Conservation (phyloP, 805 yeast species). For the Zygosaccharomyces bailii region DNA sequence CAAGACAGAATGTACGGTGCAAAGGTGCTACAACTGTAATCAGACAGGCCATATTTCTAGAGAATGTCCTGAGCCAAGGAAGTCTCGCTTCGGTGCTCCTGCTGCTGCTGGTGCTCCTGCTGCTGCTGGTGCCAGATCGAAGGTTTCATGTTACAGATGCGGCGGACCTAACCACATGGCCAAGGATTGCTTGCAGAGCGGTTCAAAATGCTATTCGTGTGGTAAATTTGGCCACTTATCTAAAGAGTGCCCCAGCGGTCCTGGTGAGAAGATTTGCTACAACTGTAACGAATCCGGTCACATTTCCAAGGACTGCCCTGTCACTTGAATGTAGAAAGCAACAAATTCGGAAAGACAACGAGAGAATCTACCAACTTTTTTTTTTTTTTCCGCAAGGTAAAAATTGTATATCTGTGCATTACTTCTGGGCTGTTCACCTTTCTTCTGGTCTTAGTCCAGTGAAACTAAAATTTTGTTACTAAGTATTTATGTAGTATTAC, state of each 20-base stretch:
- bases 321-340: slow-evolving; percentile 10
- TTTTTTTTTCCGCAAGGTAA: neutral
- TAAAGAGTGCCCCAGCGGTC: slow-evolving; percentile 66
- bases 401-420: slow-evolving; percentile 1
- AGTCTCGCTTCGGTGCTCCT: slow-evolving; percentile 19
- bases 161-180: slow-evolving; percentile 94
- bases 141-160: slow-evolving; percentile 74
- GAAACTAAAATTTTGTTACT: slow-evolving; percentile 1
- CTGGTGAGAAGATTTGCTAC: slow-evolving; percentile 50
- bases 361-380: neutral
- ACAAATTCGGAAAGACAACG: neutral
- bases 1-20: slow-evolving; percentile 73
- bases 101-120: slow-evolving; percentile 22
- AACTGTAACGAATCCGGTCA: slow-evolving; percentile 65
- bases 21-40: slow-evolving; percentile 78
- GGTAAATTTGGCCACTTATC: slow-evolving; percentile 88
- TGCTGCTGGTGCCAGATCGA: slow-evolving; percentile 23
- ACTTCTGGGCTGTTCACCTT: slow-evolving; percentile 1
- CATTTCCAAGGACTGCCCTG: slow-evolving; percentile 73
- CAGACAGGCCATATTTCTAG: slow-evolving; percentile 79
- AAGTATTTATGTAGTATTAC: slow-evolving; percentile 9
- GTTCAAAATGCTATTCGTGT: slow-evolving; percentile 86
- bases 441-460: neutral
- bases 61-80: slow-evolving; percentile 57
- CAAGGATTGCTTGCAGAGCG: slow-evolving; percentile 77